Percentiles rank a stretch among this genome's conserved stretches.
Conservation (phyloP, 2,329 filamentous ascomycete species). For the Colletotrichum sp. region DNA sequence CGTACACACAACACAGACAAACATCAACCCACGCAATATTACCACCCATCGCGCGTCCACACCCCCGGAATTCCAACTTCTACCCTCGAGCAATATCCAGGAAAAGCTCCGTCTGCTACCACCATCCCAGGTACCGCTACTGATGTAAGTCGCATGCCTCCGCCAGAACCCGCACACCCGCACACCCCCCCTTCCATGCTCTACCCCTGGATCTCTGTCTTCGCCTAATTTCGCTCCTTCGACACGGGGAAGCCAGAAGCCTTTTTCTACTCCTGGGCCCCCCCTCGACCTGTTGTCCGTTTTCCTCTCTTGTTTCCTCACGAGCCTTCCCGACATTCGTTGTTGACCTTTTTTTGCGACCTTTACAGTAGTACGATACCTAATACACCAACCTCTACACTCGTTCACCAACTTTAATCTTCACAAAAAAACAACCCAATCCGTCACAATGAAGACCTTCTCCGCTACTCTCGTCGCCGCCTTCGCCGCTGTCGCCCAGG, state of each 20-base stretch:
- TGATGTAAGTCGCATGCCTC: slow-evolving; percentile 19
- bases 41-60: not conserved
- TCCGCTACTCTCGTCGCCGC: slow-evolving; percentile 32
- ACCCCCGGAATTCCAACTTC: not conserved
- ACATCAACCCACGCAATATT: not conserved
- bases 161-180: slow-evolving; percentile 7
- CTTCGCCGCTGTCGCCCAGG: slow-evolving; percentile 34
- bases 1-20: not conserved
- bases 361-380: slow-evolving; percentile 16
- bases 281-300: not conserved
- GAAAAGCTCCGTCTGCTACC: slow-evolving; percentile 2
- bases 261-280: slow-evolving; percentile 19
- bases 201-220: slow-evolving; percentile 10
- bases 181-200: slow-evolving; percentile 16
- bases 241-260: slow-evolving; percentile 12
- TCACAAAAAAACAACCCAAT: slow-evolving; percentile 19
- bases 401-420: slow-evolving; percentile 10
- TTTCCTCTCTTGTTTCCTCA: slow-evolving; percentile 1
- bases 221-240: slow-evolving; percentile 22
- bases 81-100: slow-evolving; percentile 1
- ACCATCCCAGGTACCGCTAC: not conserved
- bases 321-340: slow-evolving; percentile 21
- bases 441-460: slow-evolving; percentile 37
- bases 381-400: slow-evolving; percentile 10
- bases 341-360: slow-evolving; percentile 15